These are phyloP conservation scores for Zopfia rhizophila DNA, from an alignment of 2,329 filamentous ascomycete species.

Conservation along the genomic window DNA sequence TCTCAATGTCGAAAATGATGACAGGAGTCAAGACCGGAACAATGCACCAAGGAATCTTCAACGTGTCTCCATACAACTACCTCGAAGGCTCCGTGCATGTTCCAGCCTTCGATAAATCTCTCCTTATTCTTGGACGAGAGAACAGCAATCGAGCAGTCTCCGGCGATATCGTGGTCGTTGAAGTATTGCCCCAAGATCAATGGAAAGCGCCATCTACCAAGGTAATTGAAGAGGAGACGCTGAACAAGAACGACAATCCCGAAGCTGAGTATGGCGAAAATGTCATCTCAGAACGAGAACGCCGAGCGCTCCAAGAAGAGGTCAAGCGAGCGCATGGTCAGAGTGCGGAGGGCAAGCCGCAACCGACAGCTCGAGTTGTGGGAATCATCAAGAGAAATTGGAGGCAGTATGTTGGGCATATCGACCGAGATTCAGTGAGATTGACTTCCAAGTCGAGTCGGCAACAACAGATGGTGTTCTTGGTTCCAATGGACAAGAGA, in stretches of 20 bases:
- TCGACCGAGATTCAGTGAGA: conserved; percentile 86
- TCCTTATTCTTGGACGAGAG: conserved; percentile 89
- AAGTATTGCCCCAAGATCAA: conserved; percentile 91
- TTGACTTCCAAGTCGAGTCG: conserved; percentile 78
- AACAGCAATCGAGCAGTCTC: conserved; percentile 96
- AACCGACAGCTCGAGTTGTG: conserved; percentile 92
- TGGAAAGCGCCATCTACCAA: conserved; percentile 98
- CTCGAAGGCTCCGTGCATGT: conserved; percentile 93
- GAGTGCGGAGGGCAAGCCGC: conserved; percentile 77
- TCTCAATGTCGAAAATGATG: conserved; percentile 89
- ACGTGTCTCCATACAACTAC: conserved; percentile 97
- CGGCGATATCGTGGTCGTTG: conserved; percentile 91
- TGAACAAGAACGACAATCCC: conserved; percentile 93
- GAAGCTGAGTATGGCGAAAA: conserved; percentile 78
- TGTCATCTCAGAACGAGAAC: conserved; percentile 89
- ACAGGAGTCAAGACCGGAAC: conserved; percentile 90
- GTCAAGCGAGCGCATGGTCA: conserved; percentile 86
- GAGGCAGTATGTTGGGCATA: conserved; percentile 96
- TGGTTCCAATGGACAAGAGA: conserved; percentile 97
- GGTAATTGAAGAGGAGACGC: conserved; percentile 91
- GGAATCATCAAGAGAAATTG: conserved; percentile 95
- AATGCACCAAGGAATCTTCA: conserved; percentile 94
- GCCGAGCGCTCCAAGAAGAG: conserved; percentile 87
- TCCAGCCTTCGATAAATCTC: conserved; percentile 85
- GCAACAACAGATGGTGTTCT: conserved; percentile 90